Evolutionary conservation across 371 early-diverging fungal species (phyloP).

Genomic region (Fennellomyces sp.): DNA sequence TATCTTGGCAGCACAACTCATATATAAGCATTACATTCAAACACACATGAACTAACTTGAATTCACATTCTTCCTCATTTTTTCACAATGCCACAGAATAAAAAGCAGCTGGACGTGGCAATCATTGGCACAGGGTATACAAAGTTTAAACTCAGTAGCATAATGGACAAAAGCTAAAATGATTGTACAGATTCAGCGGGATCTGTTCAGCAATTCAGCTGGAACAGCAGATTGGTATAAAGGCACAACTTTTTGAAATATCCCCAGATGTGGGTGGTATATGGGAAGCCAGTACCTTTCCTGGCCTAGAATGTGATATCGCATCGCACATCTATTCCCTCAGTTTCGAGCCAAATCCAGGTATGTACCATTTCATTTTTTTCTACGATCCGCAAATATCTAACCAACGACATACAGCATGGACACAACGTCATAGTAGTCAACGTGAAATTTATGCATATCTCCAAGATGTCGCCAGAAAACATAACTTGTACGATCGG

Average conservation of each 20-base stretch:
- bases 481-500: slow-evolving; percentile 47
- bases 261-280: slow-evolving; percentile 59
- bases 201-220: slow-evolving; percentile 60
- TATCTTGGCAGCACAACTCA: no score
- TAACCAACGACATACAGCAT: slow-evolving; percentile 30
- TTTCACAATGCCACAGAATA: no score
- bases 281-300: slow-evolving; percentile 62
- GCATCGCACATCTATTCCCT: slow-evolving; percentile 57
- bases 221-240: slow-evolving; percentile 48
- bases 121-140: slow-evolving; percentile 29
- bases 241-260: slow-evolving; percentile 53
- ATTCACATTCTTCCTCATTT: no score
- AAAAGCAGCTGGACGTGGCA: slow-evolving; percentile 4
- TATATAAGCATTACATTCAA: no score
- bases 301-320: slow-evolving; percentile 65
- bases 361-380: slow-evolving; percentile 23
- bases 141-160: no score
- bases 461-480: slow-evolving; percentile 44
- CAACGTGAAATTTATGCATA: slow-evolving; percentile 56
- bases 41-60: no score
- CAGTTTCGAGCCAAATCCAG: slow-evolving; percentile 48
- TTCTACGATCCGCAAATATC: neutral
- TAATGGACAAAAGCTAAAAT: neutral
- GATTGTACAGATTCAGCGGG: slow-evolving; percentile 53
- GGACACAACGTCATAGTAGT: slow-evolving; percentile 44